A percentile compares a stretch with the other conserved stretches of the same genome.
Conservation (phyloP, 2,329 filamentous ascomycete species). For the Microdochium bolleyi region DNA sequence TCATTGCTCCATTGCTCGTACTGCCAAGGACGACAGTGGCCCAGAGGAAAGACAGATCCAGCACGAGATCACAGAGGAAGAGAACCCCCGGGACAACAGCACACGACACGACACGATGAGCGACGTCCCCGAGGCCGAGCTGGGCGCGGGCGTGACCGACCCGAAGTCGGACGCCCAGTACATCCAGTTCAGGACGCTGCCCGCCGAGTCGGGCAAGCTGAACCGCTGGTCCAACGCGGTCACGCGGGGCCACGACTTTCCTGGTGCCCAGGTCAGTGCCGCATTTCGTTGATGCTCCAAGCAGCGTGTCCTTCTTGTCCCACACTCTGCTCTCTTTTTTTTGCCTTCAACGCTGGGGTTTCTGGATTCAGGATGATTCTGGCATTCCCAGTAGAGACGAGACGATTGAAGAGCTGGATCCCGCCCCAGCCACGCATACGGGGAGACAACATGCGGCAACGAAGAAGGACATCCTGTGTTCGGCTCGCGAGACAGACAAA, state of each 20-base stretch:
- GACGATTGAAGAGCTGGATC: too few species aligned
- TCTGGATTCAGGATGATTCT: too few species aligned
- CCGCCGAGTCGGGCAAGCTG: conserved; percentile 44
- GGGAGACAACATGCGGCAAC: too few species aligned
- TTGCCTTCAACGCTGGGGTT: not conserved
- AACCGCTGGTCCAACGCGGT: conserved; percentile 82
- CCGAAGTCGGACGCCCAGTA: conserved; percentile 43
- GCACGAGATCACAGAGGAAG: too few species aligned
- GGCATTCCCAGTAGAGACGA: too few species aligned
- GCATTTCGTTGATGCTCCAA: too few species aligned
- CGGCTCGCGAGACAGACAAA: too few species aligned
- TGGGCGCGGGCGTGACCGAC: conserved; percentile 16
- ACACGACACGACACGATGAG: conserved; percentile 7
- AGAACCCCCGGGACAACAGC: not conserved
- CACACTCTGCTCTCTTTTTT: not conserved
- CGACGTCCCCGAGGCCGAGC: conserved; percentile 8
- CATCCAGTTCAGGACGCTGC: conserved; percentile 42
- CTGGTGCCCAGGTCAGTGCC: conserved; percentile 75
- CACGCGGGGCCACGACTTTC: conserved; percentile 82
- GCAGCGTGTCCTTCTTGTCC: not conserved
- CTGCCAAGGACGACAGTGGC: too few species aligned
- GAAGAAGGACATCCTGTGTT: too few species aligned
- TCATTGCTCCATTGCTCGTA: too few species aligned
- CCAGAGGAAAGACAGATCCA: too few species aligned
- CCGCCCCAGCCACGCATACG: too few species aligned